phyloP scores from a whole-genome alignment of 495 filamentous ascomycete genomes.

The Sabuloglossum arenarium region DNA sequence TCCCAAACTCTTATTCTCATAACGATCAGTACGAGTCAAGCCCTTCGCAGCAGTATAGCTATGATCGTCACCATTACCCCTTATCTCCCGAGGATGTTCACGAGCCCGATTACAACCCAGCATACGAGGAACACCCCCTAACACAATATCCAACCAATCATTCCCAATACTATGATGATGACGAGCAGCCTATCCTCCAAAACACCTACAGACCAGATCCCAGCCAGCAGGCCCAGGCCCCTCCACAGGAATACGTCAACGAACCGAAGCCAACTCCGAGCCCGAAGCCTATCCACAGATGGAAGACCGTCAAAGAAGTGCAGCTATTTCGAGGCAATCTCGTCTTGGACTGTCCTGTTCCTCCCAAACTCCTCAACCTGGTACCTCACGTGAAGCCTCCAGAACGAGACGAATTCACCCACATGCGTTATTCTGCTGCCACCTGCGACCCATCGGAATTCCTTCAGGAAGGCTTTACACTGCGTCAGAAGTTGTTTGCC shows the following conservation, averaged over 20 bases:
- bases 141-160: slow-evolving; percentile 23
- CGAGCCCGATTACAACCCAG: slow-evolving; percentile 66
- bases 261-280: slow-evolving; percentile 28
- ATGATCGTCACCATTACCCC: slow-evolving; percentile 39
- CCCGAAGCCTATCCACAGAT: slow-evolving; percentile 60
- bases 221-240: slow-evolving; percentile 19
- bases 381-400: slow-evolving; percentile 59
- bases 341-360: slow-evolving; percentile 91
- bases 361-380: slow-evolving; percentile 67
- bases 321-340: slow-evolving; percentile 92
- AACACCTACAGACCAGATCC: slow-evolving; percentile 38
- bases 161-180: slow-evolving; percentile 31
- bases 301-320: slow-evolving; percentile 98
- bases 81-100: slow-evolving; percentile 68
- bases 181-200: slow-evolving; percentile 39
- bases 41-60: slow-evolving; percentile 21
- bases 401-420: slow-evolving; percentile 92
- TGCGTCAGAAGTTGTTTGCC: slow-evolving; percentile 85
- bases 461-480: slow-evolving; percentile 69
- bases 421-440: slow-evolving; percentile 94
- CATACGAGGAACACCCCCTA: slow-evolving; percentile 42
- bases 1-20: slow-evolving; percentile 47
- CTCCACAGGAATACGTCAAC: slow-evolving; percentile 8
- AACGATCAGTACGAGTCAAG: slow-evolving; percentile 40
- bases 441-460: slow-evolving; percentile 90